Evolutionary conservation across 306 rosid species (phyloP), one percentile per base, ranked within the genome.

Genomic region (Vigna mungo): DNA sequence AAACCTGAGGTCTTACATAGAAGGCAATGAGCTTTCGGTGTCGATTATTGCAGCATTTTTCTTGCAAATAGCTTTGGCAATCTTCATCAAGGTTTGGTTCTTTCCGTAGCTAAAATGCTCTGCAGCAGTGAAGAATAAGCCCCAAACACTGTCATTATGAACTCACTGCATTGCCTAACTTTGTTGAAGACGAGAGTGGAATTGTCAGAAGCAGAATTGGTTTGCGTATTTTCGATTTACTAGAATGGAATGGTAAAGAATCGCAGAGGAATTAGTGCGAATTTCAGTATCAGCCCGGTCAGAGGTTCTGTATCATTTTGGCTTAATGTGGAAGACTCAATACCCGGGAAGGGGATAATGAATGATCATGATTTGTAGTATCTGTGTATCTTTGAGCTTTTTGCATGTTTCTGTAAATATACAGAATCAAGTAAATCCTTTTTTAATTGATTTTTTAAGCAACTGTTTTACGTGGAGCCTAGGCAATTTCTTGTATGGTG

Each of bases 31-130:
- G 70, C 86, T 95, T 74, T 75, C 93, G 11, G 12, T 87, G 69
- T 65, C 91, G 12, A 27, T 87, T 59, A 32, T 90, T 23, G 96
- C 98, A 1, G 98, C 99, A 75, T 92, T 89, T 77, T 66, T 76
- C 80, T 86, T 96, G 90, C 98, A 96, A 89, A 72, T 96, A 74
- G 94, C 89, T 68, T 82, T 96, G 89, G 94, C 98, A 54, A 64
- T 92, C 88, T 96, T 96, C 90, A 86, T 96, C 84, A 96, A 96
- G 89, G 97, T 86, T 81, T 89, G 91, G 97, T 96, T 96, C 96
- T 96, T 96, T 85, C 90, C 91, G 16, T 96, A 93, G 90, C 44
- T 63, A 74, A 64, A 18, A 43, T 71, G 72, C 34, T 10, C 17
- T 2, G 75, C 51, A 56, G 58, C 43, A 48, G 47, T 76, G 76